These are phyloP conservation scores for Trichosporon sp. DNA, from an alignment of 1,284 basidiomycete species.

Conservation along the genomic window DNA sequence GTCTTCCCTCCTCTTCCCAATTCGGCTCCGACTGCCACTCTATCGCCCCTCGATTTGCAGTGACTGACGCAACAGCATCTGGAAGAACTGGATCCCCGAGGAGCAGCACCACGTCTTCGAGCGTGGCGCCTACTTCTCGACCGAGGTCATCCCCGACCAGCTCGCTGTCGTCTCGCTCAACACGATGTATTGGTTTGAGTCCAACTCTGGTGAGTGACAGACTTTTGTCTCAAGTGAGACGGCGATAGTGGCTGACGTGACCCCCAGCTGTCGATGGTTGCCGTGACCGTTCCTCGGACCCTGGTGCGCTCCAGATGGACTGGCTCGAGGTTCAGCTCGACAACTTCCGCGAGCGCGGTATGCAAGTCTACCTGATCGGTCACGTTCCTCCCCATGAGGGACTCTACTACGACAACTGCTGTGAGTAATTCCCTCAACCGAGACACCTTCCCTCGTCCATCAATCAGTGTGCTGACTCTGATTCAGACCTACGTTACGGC, in stretches of 20 bases:
- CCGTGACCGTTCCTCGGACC: slow-evolving; percentile 64
- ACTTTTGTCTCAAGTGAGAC: background rate
- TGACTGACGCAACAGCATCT: slow-evolving; percentile 64
- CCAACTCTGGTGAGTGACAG: slow-evolving; percentile 71
- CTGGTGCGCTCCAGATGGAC: slow-evolving; percentile 80
- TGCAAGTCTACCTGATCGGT: slow-evolving; percentile 69
- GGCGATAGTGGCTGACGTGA: slow-evolving; percentile 21
- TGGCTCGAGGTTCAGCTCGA: slow-evolving; percentile 87
- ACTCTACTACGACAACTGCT: slow-evolving; percentile 81
- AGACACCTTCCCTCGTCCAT: slow-evolving; percentile 8
- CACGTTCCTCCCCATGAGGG: slow-evolving; percentile 69
- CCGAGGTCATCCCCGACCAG: slow-evolving; percentile 75
- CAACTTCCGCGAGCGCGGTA: slow-evolving; percentile 69
- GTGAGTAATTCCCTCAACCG: slow-evolving; percentile 34
- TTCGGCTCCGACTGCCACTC: background rate
- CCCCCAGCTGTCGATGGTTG: slow-evolving; percentile 64
- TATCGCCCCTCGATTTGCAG: background rate
- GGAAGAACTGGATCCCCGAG: slow-evolving; percentile 81
- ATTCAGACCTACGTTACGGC: slow-evolving; percentile 73
- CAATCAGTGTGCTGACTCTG: slow-evolving; percentile 22
- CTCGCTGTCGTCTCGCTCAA: slow-evolving; percentile 84
- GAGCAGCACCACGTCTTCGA: slow-evolving; percentile 77
- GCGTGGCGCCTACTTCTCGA: slow-evolving; percentile 79
- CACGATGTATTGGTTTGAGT: slow-evolving; percentile 89
- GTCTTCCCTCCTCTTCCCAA: background rate